These are phyloP conservation scores for Monosporascus sp. DNA, from an alignment of 2,329 filamentous ascomycete genomes.

Conservation along the genomic window DNA sequence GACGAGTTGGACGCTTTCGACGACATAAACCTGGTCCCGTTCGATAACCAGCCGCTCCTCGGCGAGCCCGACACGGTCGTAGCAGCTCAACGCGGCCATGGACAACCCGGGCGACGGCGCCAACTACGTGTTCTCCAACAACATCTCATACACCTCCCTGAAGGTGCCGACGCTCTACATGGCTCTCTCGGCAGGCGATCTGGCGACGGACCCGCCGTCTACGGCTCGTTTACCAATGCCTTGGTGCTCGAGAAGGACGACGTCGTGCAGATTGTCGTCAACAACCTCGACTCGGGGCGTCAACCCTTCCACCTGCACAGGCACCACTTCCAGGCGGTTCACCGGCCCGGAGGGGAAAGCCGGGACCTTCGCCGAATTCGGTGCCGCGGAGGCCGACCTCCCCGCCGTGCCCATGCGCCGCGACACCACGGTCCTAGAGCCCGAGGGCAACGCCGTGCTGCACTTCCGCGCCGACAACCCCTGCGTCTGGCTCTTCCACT, in stretches of 20 bases:
- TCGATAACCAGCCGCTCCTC: constrained; percentile 58
- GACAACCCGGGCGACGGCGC: constrained; percentile 63
- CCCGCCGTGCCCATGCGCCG: constrained; percentile 53
- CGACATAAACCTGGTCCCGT: constrained; percentile 65
- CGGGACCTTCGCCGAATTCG: constrained; percentile 47
- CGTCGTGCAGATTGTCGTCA: constrained; percentile 70
- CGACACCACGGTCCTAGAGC: constrained; percentile 62
- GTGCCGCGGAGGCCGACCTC: constrained; percentile 40
- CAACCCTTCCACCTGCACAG: constrained; percentile 79
- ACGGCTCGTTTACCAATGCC: constrained; percentile 32
- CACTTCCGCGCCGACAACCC: constrained; percentile 65
- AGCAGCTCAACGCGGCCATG: constrained; percentile 59
- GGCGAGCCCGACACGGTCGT: constrained; percentile 59
- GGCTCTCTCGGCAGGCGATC: constrained; percentile 57
- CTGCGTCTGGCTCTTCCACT: constrained; percentile 68
- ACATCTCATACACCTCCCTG: constrained; percentile 67
- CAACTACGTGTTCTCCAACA: constrained; percentile 70
- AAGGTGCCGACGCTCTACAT: constrained; percentile 80
- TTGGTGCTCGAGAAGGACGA: constrained; percentile 63
- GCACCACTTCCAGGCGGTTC: constrained; percentile 65
- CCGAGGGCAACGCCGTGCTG: constrained; percentile 63
- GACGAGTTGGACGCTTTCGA: constrained; percentile 65
- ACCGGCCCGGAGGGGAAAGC: constrained; percentile 55
- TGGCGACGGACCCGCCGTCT: constrained; percentile 53
- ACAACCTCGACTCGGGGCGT: constrained; percentile 66